A percentile compares a stretch with the other conserved stretches of the same genome.
Conservation (phyloP, 805 yeast species). For the Sporopachydermia lactativora region DNA sequence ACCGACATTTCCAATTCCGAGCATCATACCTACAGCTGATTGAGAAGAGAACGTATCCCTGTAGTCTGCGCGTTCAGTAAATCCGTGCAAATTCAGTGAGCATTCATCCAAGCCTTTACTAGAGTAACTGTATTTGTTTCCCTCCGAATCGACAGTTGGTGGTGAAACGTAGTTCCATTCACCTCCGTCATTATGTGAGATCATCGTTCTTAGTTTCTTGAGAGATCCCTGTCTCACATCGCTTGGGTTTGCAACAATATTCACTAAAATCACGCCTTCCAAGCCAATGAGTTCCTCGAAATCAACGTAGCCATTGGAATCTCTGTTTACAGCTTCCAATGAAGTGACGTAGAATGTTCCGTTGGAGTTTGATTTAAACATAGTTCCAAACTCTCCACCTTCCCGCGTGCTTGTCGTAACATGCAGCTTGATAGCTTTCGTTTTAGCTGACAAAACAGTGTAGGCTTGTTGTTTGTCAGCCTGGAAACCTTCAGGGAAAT, state of each 20-base stretch:
- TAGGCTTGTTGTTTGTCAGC: conserved; percentile 55
- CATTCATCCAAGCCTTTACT: conserved; percentile 38
- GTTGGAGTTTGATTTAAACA: conserved; percentile 79
- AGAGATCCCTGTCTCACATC: conserved; percentile 28
- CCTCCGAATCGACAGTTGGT: conserved; percentile 50
- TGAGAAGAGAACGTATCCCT: conserved; percentile 81
- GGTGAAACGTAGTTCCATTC: conserved; percentile 66
- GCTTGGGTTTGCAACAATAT: conserved; percentile 45
- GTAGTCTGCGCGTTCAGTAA: conserved; percentile 70
- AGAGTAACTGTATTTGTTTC: conserved; percentile 40
- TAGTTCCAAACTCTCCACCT: conserved; percentile 55
- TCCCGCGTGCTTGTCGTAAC: conserved; percentile 46
- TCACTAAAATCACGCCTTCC: conserved; percentile 74
- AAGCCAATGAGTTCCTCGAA: conserved; percentile 71
- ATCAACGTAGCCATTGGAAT: conserved; percentile 65
- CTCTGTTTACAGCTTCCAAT: conserved; percentile 60
- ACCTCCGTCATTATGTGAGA: conserved; percentile 86
- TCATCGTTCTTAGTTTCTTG: conserved; percentile 54
- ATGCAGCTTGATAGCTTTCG: conserved; percentile 68
- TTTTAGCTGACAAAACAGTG: conserved; percentile 62
- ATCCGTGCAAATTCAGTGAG: conserved; percentile 78
- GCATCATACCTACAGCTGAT: conserved; percentile 76
- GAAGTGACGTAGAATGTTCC: conserved; percentile 77
- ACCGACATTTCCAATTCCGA: conserved; percentile 94
- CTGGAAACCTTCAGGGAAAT: conserved; percentile 54